Conservation (phyloP, 192 early-diverging fungal genomes). For the Umbelopsis ramanniana region DNA sequence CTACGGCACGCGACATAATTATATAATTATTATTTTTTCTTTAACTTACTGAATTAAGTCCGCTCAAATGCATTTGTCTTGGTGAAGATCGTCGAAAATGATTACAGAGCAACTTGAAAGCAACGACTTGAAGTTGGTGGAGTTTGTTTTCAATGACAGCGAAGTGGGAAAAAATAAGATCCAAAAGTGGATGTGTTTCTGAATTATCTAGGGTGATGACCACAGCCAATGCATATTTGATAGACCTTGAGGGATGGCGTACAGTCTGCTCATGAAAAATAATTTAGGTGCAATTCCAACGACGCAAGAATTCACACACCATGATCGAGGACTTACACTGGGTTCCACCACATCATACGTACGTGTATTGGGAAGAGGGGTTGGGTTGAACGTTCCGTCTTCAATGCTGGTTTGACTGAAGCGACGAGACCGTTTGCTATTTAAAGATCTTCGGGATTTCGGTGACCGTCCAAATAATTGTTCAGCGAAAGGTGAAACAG, state of each 20-base stretch:
- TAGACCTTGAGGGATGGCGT: constrained; percentile 49
- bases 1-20: constrained; percentile 1
- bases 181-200: constrained; percentile 45
- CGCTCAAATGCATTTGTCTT: constrained; percentile 23
- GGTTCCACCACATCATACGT: constrained; percentile 16
- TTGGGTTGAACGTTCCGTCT: constrained; percentile 59
- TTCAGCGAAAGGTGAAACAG: constrained; percentile 17
- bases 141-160: constrained; percentile 58
- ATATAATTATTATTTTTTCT: not conserved
- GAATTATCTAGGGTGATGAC: constrained; percentile 51
- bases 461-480: constrained; percentile 34
- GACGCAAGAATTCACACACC: too few species aligned
- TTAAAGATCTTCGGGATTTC: constrained; percentile 36
- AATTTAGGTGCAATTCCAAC: not conserved
- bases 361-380: constrained; percentile 50
- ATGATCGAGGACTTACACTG: constrained; percentile 1
- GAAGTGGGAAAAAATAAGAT: constrained; percentile 64
- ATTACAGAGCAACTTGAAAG: constrained; percentile 44
- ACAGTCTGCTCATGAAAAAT: constrained; percentile 12
- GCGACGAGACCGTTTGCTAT: constrained; percentile 44
- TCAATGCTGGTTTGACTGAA: constrained; percentile 63
- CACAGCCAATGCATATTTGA: constrained; percentile 55
- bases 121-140: constrained; percentile 56
- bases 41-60: constrained; percentile 33
- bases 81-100: constrained; percentile 24